Percentiles rank a stretch among this genome's conserved stretches.
These are phyloP conservation scores for Hemileccinum rubropunctum DNA, from an alignment of 768 basidiomycete genomes.

Conservation along the genomic window DNA sequence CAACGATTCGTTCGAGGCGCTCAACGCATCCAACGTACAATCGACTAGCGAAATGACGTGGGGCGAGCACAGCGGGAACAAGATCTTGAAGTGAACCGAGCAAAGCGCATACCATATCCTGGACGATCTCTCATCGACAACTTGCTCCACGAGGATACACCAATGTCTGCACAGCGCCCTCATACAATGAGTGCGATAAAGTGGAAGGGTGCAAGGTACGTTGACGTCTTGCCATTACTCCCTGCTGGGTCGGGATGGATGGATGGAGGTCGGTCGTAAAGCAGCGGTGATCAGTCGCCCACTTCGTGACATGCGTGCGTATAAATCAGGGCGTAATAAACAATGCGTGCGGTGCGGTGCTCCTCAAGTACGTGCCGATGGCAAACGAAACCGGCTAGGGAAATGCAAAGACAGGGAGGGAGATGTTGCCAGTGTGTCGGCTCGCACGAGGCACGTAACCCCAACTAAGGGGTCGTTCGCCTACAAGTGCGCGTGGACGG, in stretches of 20 bases:
- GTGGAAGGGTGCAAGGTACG: conserved; percentile 22
- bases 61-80: conserved; percentile 23
- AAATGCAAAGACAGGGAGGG: conserved; percentile 20
- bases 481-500: conserved; percentile 58
- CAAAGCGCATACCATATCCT: conserved; percentile 8
- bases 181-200: conserved; percentile 36
- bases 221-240: conserved; percentile 27
- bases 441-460: conserved; percentile 76
- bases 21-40: conserved; percentile 20
- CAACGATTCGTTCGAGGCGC: conserved; percentile 16
- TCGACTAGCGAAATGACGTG: conserved; percentile 40
- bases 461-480: conserved; percentile 80
- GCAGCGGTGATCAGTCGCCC: conserved; percentile 48
- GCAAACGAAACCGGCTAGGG: conserved; percentile 23
- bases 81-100: background rate
- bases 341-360: conserved; percentile 34
- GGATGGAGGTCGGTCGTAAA: conserved; percentile 20
- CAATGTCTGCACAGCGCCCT: conserved; percentile 22
- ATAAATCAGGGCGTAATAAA: conserved; percentile 45
- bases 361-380: conserved; percentile 23
- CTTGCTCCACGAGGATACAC: conserved; percentile 27
- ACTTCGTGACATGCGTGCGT: conserved; percentile 26
- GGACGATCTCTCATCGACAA: conserved; percentile 20
- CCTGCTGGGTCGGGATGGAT: conserved; percentile 15
- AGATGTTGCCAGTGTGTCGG: conserved; percentile 69